Percentiles rank a stretch among this genome's conserved stretches.
phyloP scores from a whole-genome alignment of 805 yeast genomes.

The Candida patagonica region DNA sequence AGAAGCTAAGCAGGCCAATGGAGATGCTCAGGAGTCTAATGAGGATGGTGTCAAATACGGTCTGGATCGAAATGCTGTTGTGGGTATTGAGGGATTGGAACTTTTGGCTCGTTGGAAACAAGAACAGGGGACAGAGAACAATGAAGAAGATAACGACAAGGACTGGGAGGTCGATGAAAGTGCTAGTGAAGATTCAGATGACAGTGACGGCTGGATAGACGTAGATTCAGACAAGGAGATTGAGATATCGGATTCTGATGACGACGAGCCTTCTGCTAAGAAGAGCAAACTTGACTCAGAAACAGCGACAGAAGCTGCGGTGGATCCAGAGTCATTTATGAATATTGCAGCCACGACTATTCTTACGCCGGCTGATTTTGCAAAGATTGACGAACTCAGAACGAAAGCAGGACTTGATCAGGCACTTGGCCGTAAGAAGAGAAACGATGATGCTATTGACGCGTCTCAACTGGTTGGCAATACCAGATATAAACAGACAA shows the following conservation, averaged over 20 bases:
- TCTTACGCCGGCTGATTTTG: slow-evolving; percentile 96
- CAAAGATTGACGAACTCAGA: slow-evolving; percentile 82
- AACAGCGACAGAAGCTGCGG: slow-evolving; percentile 27
- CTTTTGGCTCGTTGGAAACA: slow-evolving; percentile 79
- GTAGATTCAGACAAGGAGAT: slow-evolving; percentile 77
- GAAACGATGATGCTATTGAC: slow-evolving; percentile 73
- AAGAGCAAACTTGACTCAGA: slow-evolving; percentile 15
- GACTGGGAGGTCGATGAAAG: slow-evolving; percentile 45
- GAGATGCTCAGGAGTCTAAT: slow-evolving; percentile 33
- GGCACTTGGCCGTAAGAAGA: slow-evolving; percentile 36
- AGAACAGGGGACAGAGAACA: slow-evolving; percentile 45
- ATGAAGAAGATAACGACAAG: slow-evolving; percentile 54
- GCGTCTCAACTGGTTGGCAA: slow-evolving; percentile 69
- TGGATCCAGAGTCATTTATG: slow-evolving; percentile 32
- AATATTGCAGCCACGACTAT: slow-evolving; percentile 65
- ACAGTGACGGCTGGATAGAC: slow-evolving; percentile 84
- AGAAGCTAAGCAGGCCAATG: slow-evolving; percentile 38
- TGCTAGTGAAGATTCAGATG: slow-evolving; percentile 38
- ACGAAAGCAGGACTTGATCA: slow-evolving; percentile 80
- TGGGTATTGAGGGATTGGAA: slow-evolving; percentile 88
- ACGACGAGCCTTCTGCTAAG: slow-evolving; percentile 22
- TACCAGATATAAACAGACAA: slow-evolving; percentile 66
- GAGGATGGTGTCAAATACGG: slow-evolving; percentile 44
- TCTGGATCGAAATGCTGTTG: slow-evolving; percentile 51
- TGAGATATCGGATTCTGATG: slow-evolving; percentile 39